Base-by-base conservation (phyloP, 495 filamentous ascomycete genomes). In the Bacidia gigantensis region DNA sequence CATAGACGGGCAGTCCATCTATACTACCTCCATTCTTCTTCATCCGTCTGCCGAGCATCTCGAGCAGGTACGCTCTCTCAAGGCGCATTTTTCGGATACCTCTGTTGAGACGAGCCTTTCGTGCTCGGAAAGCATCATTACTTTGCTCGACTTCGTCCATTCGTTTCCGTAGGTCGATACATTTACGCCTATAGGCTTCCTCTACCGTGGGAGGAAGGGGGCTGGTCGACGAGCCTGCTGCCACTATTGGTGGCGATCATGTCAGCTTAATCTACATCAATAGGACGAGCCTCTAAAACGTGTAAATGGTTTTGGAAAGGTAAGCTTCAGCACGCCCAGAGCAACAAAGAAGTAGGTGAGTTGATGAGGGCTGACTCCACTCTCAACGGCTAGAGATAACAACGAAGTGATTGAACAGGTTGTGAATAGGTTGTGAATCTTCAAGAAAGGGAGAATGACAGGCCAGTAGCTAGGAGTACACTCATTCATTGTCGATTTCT, bases 171-270 rank as follows among this genome's bases (percentile, higher is more conserved):
- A 99, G 79, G 57, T 92, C 83, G 69, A 95, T 89, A 66, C 93
- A 97, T 78, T 99, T 99, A 60, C 83, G 79, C 59, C 90, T 87
- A 69, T 99, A 99, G 50, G 90, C 89, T 61, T 86, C 81, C 68
- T 99, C 93, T 42, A 97, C 87, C 25, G 89, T 94, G 18, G 92
- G 89, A 12, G 92, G 88, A n/a, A 89, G 77, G 32, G 80, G 66
- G 1, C 81, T 78, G 22, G 81, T 76, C 40, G 71, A 62, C 18
- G 65, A 53, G 35, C 56, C 64, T 44, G 71, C 64, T 51, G 72
- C 75, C 68, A 64, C 60, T 62, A 55, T 22, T 39, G 18, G 14
- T 32, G 47, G 26, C 26, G 21, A n/a, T 21, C 7, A 11, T 11
- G 20, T 58, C 46, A 58, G 56, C 56, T 12, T 21, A 9, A n/a